A percentile compares a stretch with the other conserved stretches of the same genome.
These are phyloP conservation scores for Asterochloris sp. DNA, from an alignment of 139 green algal species.

Conservation along the genomic window DNA sequence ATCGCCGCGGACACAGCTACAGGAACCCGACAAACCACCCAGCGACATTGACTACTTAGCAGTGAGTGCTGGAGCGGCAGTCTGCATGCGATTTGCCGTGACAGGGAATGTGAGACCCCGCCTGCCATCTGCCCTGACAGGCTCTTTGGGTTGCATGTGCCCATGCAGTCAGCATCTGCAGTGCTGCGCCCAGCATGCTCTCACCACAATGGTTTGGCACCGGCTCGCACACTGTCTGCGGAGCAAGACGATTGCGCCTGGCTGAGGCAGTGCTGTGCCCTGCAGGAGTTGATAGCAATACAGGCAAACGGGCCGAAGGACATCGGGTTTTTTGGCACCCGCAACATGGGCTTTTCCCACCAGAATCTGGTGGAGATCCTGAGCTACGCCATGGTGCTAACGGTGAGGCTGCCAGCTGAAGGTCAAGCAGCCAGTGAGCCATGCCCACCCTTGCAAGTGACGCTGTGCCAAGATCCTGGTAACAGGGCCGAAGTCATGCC, in stretches of 20 bases:
- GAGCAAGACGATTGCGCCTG: neutral
- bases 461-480: no score
- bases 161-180: neutral
- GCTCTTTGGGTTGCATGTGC: neutral
- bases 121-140: neutral
- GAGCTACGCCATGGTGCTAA: constrained; percentile 94
- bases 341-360: constrained; percentile 98
- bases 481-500: no score
- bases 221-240: neutral
- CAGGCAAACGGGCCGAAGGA: constrained; percentile 87
- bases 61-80: constrained; percentile 21
- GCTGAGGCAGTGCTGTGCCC: neutral
- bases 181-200: neutral
- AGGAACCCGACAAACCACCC: constrained; percentile 46
- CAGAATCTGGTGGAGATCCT: constrained; percentile 98
- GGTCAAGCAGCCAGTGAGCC: neutral
- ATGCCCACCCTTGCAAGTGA: no score
- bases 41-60: constrained; percentile 59
- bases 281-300: constrained; percentile 96
- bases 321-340: constrained; percentile 97
- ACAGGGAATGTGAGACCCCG: neutral
- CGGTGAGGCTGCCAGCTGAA: constrained; percentile 49
- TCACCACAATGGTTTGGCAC: neutral
- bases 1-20: constrained; percentile 22
- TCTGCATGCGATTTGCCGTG: neutral